These are phyloP conservation scores for Phylloporus sp. DNA, from an alignment of 768 basidiomycete species.

Conservation along the genomic window DNA sequence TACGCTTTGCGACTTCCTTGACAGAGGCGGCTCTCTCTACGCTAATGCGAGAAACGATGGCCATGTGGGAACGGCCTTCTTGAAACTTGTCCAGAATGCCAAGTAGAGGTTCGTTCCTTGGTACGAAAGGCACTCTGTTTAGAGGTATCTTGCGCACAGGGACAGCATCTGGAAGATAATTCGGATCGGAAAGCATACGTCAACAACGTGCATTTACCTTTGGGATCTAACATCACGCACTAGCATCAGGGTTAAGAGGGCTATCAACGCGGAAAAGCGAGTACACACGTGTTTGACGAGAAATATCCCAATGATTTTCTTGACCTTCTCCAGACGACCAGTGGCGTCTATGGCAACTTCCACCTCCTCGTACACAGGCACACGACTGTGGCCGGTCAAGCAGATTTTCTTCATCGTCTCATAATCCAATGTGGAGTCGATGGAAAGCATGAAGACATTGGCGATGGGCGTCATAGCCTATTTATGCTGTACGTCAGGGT, in stretches of 20 bases:
- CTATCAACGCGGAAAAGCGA: neutral
- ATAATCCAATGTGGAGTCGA: constrained; percentile 79
- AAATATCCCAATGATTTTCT: constrained; percentile 83
- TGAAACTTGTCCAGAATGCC: constrained; percentile 87
- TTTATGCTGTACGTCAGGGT: neutral
- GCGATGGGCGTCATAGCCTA: constrained; percentile 81
- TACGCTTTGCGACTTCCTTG: constrained; percentile 78
- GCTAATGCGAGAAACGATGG: constrained; percentile 78
- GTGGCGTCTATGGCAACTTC: constrained; percentile 46
- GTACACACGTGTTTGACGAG: constrained; percentile 69
- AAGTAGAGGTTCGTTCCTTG: constrained; percentile 80
- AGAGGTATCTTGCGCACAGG: constrained; percentile 81
- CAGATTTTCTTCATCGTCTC: constrained; percentile 73
- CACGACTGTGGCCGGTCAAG: constrained; percentile 76
- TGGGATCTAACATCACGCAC: constrained; percentile 84
- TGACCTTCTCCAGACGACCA: constrained; percentile 49
- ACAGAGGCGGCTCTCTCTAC: constrained; percentile 72
- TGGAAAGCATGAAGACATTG: constrained; percentile 83
- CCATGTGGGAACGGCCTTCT: constrained; percentile 89
- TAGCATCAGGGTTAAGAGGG: constrained; percentile 3
- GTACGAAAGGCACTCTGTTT: constrained; percentile 83
- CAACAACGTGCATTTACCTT: constrained; percentile 40
- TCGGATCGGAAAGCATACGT: neutral
- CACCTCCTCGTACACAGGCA: constrained; percentile 79
- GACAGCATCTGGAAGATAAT: constrained; percentile 54